Conservation (phyloP, 2,329 filamentous ascomycete species). For the Gremmenia infestans region DNA sequence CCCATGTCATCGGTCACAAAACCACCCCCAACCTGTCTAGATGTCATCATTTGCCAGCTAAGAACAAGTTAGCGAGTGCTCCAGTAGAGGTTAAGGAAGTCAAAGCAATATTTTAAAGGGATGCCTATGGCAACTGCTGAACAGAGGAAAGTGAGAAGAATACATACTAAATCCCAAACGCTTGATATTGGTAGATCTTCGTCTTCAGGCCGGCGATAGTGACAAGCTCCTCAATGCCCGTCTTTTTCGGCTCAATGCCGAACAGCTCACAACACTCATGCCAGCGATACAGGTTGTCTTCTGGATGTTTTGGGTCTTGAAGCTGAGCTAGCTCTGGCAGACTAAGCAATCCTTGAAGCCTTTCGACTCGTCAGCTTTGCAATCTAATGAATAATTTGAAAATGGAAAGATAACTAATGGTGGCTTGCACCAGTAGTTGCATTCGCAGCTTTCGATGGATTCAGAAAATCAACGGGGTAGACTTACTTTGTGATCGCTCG, state of each 20-base stretch:
- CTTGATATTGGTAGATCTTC: slow-evolving; percentile 16
- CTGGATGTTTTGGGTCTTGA: neutral
- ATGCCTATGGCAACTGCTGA: neutral
- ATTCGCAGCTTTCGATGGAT: neutral
- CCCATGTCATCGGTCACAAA: slow-evolving; percentile 54
- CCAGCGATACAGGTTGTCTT: slow-evolving; percentile 2
- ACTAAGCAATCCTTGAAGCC: slow-evolving; percentile 14
- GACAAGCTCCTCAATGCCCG: slow-evolving; percentile 6
- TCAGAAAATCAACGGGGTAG: too few relatives aligned
- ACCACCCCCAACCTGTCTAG: slow-evolving; percentile 51
- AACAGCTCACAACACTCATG: slow-evolving; percentile 14
- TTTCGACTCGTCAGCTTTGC: neutral
- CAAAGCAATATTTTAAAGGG: neutral
- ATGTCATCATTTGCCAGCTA: slow-evolving; percentile 15
- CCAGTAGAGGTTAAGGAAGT: neutral
- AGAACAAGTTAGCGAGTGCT: neutral
- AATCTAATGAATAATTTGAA: too few relatives aligned
- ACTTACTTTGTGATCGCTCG: neutral
- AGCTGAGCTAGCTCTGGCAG: slow-evolving; percentile 9
- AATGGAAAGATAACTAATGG: too few relatives aligned
- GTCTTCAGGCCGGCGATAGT: slow-evolving; percentile 10
- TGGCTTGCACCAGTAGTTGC: neutral
- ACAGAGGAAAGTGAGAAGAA: neutral
- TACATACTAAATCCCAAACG: slow-evolving; percentile 11
- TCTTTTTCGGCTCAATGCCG: slow-evolving; percentile 7